Conservation (phyloP, 768 basidiomycete species). For the Rubroboletus pulcherrimus region DNA sequence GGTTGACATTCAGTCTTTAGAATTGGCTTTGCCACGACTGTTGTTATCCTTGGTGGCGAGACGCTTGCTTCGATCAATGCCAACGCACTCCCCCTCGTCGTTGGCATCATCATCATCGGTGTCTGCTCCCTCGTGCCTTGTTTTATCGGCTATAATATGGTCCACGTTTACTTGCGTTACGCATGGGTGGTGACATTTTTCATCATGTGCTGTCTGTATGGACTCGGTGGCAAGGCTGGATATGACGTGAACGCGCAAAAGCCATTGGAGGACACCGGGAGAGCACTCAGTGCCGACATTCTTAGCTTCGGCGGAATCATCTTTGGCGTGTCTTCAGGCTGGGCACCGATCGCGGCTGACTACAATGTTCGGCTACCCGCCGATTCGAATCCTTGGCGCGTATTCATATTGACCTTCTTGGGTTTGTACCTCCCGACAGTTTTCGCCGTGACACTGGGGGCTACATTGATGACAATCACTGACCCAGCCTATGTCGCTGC, state of each 20-base stretch:
- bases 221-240: slow-evolving; percentile 45
- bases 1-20: slow-evolving; percentile 15
- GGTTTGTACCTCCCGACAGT: slow-evolving; percentile 47
- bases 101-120: slow-evolving; percentile 46
- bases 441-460: slow-evolving; percentile 37
- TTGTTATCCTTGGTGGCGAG: slow-evolving; percentile 54
- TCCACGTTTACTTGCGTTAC: slow-evolving; percentile 51
- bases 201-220: slow-evolving; percentile 50
- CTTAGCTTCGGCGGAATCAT: slow-evolving; percentile 51
- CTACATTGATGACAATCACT: slow-evolving; percentile 41
- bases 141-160: slow-evolving; percentile 44
- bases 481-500: slow-evolving; percentile 38
- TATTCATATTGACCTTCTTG: slow-evolving; percentile 49
- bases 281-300: slow-evolving; percentile 43
- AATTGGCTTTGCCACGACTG: slow-evolving; percentile 45
- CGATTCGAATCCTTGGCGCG: slow-evolving; percentile 37
- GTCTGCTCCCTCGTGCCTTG: slow-evolving; percentile 42
- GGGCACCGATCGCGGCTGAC: slow-evolving; percentile 53
- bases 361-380: slow-evolving; percentile 50
- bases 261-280: slow-evolving; percentile 40
- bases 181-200: slow-evolving; percentile 48
- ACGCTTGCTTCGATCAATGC: slow-evolving; percentile 45
- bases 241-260: slow-evolving; percentile 44
- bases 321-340: slow-evolving; percentile 46
- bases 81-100: slow-evolving; percentile 42